Evolutionary conservation across 1,139 yeast species (phyloP), one percentile per base, ranked within the genome.

Genomic region (Debaryomyces sp.): DNA sequence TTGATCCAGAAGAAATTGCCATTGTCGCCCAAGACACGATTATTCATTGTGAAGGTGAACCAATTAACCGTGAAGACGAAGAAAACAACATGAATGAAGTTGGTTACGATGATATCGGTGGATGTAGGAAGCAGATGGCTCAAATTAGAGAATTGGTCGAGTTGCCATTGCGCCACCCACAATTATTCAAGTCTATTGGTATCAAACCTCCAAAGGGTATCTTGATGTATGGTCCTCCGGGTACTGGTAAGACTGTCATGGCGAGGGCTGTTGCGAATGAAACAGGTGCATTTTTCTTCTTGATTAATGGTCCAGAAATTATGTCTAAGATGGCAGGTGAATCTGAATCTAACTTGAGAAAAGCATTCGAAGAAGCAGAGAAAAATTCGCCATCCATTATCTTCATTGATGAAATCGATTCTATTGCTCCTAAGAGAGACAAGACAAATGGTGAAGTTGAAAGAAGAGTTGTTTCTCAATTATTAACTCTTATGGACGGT

Each of bases 291-390:
- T 94, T 94, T 70, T 94, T 94, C 83, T 94, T 94, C 70, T 81
- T 94, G 65, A 94, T 94, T 68, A 94, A 94, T 68, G 99, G 99
- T 71, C 99, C 99, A n/a, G 99, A 94, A 75, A 96, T 94, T 66
- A 94, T 94, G 99, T 91, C 98, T 49, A 94, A 94, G 76, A 94
- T 94, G 99, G 99, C 99, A 43, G 99, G 99, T 77, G 99, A 94
- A 74, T 90, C 97, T 21, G 99, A 94, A 76, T 89, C 96, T 39
- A 94, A 94, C 65, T 80, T 94, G 70, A 86, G 99, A 77, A 92
- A 92, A 75, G 99, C 99, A 5, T 94, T 94, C 63, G 99, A 94
- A 73, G 99, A 94, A 75, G 99, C 99, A 46, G 99, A 94, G 75
- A 94, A 94, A 78, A 91, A 95, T 70, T 94, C 98, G 15, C 99